phyloP scores from a whole-genome alignment of 352 stramenopile genomes.

The Phytophthora cajani region DNA sequence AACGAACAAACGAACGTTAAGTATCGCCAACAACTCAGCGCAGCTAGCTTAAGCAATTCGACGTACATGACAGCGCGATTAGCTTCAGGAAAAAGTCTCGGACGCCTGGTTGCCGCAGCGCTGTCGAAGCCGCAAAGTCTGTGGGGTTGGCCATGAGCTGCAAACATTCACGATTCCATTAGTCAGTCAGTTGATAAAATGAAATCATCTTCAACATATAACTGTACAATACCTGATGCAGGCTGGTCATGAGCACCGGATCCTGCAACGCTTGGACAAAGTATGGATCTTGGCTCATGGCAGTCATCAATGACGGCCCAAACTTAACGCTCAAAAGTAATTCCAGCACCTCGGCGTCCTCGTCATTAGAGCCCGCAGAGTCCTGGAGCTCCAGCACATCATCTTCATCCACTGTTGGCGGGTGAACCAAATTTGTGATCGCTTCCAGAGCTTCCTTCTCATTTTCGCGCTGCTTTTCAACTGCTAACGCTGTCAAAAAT shows the following conservation, averaged over 20 bases:
- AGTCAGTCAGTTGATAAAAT: slow-evolving; percentile 1
- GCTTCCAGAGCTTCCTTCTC: slow-evolving; percentile 19
- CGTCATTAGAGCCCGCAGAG: not conserved
- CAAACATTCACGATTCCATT: not conserved
- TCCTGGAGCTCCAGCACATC: slow-evolving; percentile 11
- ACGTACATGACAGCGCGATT: slow-evolving; percentile 65
- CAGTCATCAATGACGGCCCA: slow-evolving; percentile 51
- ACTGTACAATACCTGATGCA: slow-evolving; percentile 58
- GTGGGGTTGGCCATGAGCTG: slow-evolving; percentile 68
- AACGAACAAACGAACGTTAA: slow-evolving; percentile 3
- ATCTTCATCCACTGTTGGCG: slow-evolving; percentile 27
- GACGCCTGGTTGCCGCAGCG: slow-evolving; percentile 45
- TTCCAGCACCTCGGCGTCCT: slow-evolving; percentile 44
- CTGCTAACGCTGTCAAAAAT: slow-evolving; percentile 45
- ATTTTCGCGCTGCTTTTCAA: slow-evolving; percentile 32
- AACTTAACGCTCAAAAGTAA: slow-evolving; percentile 61
- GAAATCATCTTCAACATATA: not conserved
- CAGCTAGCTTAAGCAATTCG: not conserved
- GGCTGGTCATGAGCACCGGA: slow-evolving; percentile 55
- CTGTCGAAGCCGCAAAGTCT: slow-evolving; percentile 42
- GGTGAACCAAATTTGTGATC: slow-evolving; percentile 30
- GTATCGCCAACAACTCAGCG: not conserved
- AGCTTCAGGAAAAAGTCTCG: slow-evolving; percentile 72
- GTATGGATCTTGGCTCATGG: slow-evolving; percentile 68
- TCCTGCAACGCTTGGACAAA: slow-evolving; percentile 62